Base-by-base conservation (phyloP, 495 filamentous ascomycete genomes). In the Astrothelium macrocarpum region DNA sequence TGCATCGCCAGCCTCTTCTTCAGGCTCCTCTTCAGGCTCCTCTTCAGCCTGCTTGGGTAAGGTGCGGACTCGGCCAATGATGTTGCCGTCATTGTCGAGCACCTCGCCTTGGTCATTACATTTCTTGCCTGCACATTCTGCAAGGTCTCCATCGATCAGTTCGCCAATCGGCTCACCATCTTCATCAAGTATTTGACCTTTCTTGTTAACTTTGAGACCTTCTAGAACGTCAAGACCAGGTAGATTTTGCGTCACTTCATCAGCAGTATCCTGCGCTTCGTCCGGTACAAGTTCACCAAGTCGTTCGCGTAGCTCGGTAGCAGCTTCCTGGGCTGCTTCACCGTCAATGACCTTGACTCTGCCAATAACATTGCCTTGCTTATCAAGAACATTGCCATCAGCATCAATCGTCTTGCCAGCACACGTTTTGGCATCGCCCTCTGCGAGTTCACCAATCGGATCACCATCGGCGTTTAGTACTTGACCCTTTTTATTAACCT, bases 401-500 rank as follows among this genome's bases (percentile, higher is more conserved):
- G 78, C 79, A 59, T 82, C 81, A 65, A 76, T 67, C 34, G 73
- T 78, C 71, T 82, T 82, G 63, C 79, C 78, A 25, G 76, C 75
- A 63, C 75, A 76, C n/a, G 74, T 70, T 59, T 71, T 74, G 58
- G 70, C 34, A 31, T 82, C 79, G 56, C 80, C 80, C 62, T 82
- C 80, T 56, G 73, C 74, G 16, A 82, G 71, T 64, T 81, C 73
- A 18, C 80, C 80, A 60, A 82, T 78, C 11, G 72, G 68, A 59
- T 82, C 80, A 18, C 80, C 80, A 66, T 81, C 80, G 59, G 79
- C 79, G 62, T 82, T 78, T 20, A 82, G 78, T 26, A 82, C 73
- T 63, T 81, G 79, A 71, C 80, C 80, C 73, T 82, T 81, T 71
- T 81, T 81, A 68, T 81, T 82, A 71, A 82, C 69, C 70, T 80